Percentiles rank a stretch among this genome's conserved stretches.
Evolutionary conservation across 805 yeast species (phyloP).

Genomic region (Candida namnaoensis): DNA sequence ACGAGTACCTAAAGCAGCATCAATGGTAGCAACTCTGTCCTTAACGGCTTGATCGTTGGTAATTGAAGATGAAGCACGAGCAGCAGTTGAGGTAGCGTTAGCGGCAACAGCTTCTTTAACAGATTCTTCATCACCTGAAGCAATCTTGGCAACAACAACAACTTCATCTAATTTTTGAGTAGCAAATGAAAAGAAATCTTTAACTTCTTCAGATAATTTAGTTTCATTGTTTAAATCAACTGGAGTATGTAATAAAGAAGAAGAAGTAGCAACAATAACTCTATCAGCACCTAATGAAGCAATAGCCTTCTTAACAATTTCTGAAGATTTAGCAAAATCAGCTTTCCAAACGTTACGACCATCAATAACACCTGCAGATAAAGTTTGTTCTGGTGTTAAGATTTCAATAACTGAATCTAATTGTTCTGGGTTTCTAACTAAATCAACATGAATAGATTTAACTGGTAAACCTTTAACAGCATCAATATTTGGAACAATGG

Average conservation of each 20-base stretch:
- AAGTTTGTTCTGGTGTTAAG: slow-evolving; percentile 59
- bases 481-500: slow-evolving; percentile 90
- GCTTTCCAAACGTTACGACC: slow-evolving; percentile 99
- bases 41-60: slow-evolving; percentile 90
- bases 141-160: slow-evolving; percentile 82
- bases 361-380: slow-evolving; percentile 95
- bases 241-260: slow-evolving; percentile 97
- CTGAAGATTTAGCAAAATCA: slow-evolving; percentile 82
- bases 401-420: slow-evolving; percentile 70
- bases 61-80: slow-evolving; percentile 80
- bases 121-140: slow-evolving; percentile 56
- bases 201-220: slow-evolving; percentile 84
- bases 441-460: slow-evolving; percentile 93
- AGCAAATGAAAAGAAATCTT: slow-evolving; percentile 98
- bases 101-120: slow-evolving; percentile 74
- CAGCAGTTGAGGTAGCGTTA: slow-evolving; percentile 76
- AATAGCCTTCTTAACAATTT: slow-evolving; percentile 73
- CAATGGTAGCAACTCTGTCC: slow-evolving; percentile 72
- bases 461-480: slow-evolving; percentile 90
- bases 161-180: slow-evolving; percentile 93
- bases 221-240: slow-evolving; percentile 90
- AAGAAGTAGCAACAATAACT: slow-evolving; percentile 88
- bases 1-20: slow-evolving; percentile 75
- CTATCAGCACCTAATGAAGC: slow-evolving; percentile 78
- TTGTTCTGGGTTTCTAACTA: slow-evolving; percentile 94